phyloP scores from a whole-genome alignment of 73 alveolate species.

The Paramecium sexaurelia region DNA sequence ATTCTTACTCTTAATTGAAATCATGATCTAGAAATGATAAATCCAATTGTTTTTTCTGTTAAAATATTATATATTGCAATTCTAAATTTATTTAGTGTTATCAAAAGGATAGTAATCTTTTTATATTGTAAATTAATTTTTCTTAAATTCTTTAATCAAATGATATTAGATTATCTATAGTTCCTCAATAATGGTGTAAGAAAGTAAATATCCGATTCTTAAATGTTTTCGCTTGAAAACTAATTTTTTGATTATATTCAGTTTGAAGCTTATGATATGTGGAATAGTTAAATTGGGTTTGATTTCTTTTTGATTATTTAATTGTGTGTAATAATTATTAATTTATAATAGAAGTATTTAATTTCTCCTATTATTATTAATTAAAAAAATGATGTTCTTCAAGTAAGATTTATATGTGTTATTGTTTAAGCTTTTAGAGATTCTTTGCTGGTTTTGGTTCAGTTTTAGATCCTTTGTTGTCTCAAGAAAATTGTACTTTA shows the following conservation, averaged over 20 bases:
- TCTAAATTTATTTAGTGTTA: not conserved
- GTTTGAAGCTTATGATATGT: not conserved
- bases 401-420: constrained; percentile 19
- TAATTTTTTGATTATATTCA: too few relatives aligned
- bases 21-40: too few relatives aligned
- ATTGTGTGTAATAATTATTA: not conserved
- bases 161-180: not conserved
- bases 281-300: not conserved
- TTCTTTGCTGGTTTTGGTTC: constrained; percentile 43
- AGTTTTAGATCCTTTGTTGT: not conserved
- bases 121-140: not conserved
- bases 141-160: not conserved
- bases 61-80: not conserved
- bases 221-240: too few relatives aligned
- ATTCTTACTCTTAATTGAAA: too few relatives aligned
- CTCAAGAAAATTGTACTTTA: not conserved
- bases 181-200: too few relatives aligned
- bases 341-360: not conserved
- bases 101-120: not conserved
- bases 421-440: not conserved
- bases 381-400: constrained; percentile 40
- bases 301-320: not conserved
- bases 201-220: too few relatives aligned
- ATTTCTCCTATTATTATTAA: not conserved
- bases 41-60: not conserved